Percentiles rank a stretch among this genome's conserved stretches.
phyloP scores from a whole-genome alignment of 345 rosid species.

The Eucalyptus viminalis region DNA sequence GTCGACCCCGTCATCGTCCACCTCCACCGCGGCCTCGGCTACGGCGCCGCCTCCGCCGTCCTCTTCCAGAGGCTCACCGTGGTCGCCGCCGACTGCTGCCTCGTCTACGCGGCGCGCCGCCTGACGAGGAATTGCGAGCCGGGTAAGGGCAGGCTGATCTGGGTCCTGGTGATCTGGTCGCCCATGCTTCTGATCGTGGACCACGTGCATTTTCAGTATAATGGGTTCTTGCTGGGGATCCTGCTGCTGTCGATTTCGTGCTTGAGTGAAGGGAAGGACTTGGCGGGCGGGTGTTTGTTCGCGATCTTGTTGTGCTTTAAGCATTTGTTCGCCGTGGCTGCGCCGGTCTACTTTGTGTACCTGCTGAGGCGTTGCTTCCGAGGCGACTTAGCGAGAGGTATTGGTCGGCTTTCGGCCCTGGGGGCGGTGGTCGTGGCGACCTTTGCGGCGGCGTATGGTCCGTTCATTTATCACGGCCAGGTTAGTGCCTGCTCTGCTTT shows the following conservation, averaged over 20 bases:
- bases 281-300: conserved; percentile 72
- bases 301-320: conserved; percentile 77
- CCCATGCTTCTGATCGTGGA: conserved; percentile 81
- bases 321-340: conserved; percentile 92
- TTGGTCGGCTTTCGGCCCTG: conserved; percentile 31
- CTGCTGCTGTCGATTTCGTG: conserved; percentile 71
- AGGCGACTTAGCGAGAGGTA: conserved; percentile 36
- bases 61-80: conserved; percentile 67
- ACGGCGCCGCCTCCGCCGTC: conserved; percentile 31
- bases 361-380: conserved; percentile 61
- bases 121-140: conserved; percentile 20
- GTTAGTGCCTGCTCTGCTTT: conserved; percentile 11
- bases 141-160: conserved; percentile 26
- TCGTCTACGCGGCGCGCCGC: conserved; percentile 44
- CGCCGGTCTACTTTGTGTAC: conserved; percentile 85
- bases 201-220: conserved; percentile 91
- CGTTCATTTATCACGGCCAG: conserved; percentile 72
- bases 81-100: conserved; percentile 56
- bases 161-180: conserved; percentile 68
- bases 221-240: conserved; percentile 77
- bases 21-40: conserved; percentile 46
- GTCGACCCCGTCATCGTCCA: conserved; percentile 62
- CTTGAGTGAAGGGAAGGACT: conserved; percentile 66
- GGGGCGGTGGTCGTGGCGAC: conserved; percentile 57
- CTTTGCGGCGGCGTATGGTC: conserved; percentile 68